Percentiles rank a stretch among this genome's conserved stretches.
phyloP scores from a whole-genome alignment of 1,284 basidiomycete species.

The Sporisorium graminicola region DNA sequence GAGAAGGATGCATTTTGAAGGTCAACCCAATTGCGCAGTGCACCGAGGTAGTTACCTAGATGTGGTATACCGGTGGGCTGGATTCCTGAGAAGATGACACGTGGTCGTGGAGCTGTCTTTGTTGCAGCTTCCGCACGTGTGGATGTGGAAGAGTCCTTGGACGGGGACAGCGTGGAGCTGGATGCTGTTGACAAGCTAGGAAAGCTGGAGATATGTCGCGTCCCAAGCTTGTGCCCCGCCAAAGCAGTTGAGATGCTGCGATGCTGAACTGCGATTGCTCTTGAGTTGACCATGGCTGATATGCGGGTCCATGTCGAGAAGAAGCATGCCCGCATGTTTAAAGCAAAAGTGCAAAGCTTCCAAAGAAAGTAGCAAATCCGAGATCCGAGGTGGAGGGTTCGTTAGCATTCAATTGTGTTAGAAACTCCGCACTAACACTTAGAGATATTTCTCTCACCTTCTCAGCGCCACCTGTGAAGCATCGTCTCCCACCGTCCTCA shows the following conservation, averaged over 20 bases:
- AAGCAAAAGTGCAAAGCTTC: constrained; percentile 2
- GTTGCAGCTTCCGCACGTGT: not conserved
- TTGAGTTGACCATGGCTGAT: not conserved
- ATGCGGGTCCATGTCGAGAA: not conserved
- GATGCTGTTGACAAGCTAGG: constrained; percentile 7
- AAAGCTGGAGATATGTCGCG: constrained; percentile 10
- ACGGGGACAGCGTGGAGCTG: constrained; percentile 1
- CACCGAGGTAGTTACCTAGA: constrained; percentile 93
- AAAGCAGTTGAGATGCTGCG: not conserved
- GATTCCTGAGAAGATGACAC: constrained; percentile 81
- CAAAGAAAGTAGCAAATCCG: constrained; percentile 9
- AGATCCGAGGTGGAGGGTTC: constrained; percentile 29
- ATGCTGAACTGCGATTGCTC: not conserved
- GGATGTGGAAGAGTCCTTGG: not conserved
- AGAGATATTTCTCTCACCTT: too few relatives aligned
- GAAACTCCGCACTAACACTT: too few relatives aligned
- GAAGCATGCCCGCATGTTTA: not conserved
- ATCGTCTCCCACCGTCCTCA: too few relatives aligned
- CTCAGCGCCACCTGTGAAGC: too few relatives aligned
- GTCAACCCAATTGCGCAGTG: constrained; percentile 86
- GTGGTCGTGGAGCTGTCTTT: constrained; percentile 5
- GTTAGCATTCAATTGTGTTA: not conserved
- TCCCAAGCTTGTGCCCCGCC: too few relatives aligned
- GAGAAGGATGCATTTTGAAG: constrained; percentile 76
- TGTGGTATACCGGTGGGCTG: constrained; percentile 88